These are phyloP conservation scores for Triangularia verruculosa DNA, from an alignment of 2,329 filamentous ascomycete species.

Conservation along the genomic window DNA sequence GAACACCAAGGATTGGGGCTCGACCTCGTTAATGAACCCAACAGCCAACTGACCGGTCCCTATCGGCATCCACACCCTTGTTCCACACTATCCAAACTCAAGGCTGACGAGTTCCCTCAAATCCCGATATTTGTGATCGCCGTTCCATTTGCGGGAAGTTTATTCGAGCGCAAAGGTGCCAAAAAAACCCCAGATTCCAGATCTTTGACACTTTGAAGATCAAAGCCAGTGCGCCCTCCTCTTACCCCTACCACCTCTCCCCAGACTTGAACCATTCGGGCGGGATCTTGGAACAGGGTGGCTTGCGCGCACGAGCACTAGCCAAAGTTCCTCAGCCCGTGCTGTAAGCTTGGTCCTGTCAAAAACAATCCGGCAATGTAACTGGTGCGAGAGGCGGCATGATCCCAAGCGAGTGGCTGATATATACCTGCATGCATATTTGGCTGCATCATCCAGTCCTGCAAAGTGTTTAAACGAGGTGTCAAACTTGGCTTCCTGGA, in stretches of 20 bases:
- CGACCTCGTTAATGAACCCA: not conserved
- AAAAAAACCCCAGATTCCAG: not conserved
- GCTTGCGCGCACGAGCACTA: constrained; percentile 3
- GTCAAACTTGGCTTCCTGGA: not conserved
- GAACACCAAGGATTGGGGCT: not conserved
- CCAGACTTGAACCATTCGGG: not conserved
- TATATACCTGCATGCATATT: not conserved
- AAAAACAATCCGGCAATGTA: not conserved
- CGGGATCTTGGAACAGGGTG: not conserved
- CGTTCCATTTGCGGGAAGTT: not conserved
- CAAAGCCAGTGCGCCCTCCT: not conserved
- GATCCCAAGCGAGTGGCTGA: constrained; percentile 4
- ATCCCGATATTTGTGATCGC: not conserved
- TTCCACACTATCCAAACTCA: not conserved
- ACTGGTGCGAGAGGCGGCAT: constrained; percentile 5
- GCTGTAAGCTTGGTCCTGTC: not conserved
- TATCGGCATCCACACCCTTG: not conserved
- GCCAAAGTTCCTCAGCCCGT: not conserved
- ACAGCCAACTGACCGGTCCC: not conserved
- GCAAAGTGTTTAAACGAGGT: constrained; percentile 2
- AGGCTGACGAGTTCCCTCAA: not conserved
- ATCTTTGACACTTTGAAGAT: not conserved
- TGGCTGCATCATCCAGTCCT: not conserved
- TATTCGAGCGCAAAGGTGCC: not conserved
- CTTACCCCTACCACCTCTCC: not conserved